Conservation (phyloP, 305 asterid genomes). For the Ilex paraguariensis region DNA sequence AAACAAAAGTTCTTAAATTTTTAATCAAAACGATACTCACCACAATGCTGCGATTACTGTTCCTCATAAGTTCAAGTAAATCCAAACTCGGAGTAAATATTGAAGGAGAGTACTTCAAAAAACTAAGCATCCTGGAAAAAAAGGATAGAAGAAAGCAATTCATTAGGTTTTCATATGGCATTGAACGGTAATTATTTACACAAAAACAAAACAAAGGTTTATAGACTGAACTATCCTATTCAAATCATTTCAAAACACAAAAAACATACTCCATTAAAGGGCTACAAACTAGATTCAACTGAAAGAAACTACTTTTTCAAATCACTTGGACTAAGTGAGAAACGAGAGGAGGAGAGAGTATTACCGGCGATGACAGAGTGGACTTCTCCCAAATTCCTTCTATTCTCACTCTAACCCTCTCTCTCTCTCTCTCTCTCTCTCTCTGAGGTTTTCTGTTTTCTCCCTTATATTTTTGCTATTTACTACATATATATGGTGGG, state of each 20-base stretch:
- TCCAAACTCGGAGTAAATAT: constrained; percentile 27
- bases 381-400: no score
- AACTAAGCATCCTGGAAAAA: constrained; percentile 49
- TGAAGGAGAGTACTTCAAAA: constrained; percentile 45
- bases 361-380: no score
- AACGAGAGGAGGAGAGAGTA: not conserved
- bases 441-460: no score
- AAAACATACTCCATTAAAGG: not conserved
- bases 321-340: not conserved
- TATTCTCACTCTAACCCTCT: no score
- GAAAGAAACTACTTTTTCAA: not conserved
- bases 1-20: not conserved
- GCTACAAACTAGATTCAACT: not conserved
- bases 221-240: not conserved
- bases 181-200: not conserved
- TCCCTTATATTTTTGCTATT: no score
- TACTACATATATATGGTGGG: no score
- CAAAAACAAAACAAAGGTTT: no score
- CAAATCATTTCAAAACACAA: not conserved
- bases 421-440: no score
- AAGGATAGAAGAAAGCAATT: not conserved
- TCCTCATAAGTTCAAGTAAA: constrained; percentile 20
- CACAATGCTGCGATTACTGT: constrained; percentile 26
- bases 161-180: not conserved
- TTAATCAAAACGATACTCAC: constrained; percentile 26